These are phyloP conservation scores for Colletotrichum paranaense DNA, from an alignment of 2,329 filamentous ascomycete genomes.

Conservation along the genomic window DNA sequence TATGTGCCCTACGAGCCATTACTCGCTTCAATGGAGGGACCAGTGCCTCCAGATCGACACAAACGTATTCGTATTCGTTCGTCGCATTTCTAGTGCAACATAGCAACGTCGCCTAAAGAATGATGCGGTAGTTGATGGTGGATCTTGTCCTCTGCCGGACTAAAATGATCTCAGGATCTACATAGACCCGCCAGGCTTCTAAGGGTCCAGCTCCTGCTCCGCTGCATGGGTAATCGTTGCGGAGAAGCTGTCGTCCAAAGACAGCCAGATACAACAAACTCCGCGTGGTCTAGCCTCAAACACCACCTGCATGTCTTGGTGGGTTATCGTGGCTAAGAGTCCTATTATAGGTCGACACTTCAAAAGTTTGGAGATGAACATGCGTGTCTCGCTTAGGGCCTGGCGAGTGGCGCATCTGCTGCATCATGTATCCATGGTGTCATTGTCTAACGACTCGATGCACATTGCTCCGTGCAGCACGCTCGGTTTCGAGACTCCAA, in stretches of 20 bases:
- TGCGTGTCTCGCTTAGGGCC: neutral
- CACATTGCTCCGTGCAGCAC: neutral
- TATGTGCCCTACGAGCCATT: neutral
- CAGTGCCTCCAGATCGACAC: neutral
- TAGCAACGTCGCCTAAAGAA: neutral
- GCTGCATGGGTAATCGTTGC: neutral
- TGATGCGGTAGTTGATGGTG: neutral
- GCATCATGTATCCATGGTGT: neutral
- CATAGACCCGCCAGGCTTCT: no score
- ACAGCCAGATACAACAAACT: neutral
- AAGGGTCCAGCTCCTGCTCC: neutral
- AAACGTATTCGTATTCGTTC: conserved; percentile 25
- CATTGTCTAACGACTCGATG: neutral
- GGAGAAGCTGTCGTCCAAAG: neutral
- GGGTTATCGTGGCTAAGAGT: no score
- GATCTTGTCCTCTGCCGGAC: neutral
- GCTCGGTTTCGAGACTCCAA: neutral
- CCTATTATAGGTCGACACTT: neutral
- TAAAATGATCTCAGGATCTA: neutral
- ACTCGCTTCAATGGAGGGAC: neutral
- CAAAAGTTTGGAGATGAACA: neutral
- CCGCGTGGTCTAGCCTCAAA: neutral
- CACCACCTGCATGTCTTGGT: no score
- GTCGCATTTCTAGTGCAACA: neutral
- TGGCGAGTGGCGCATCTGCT: neutral